Percentiles rank a stretch among this genome's conserved stretches.
Conservation (phyloP, 305 asterid genomes). For the Rubia tinctorum region DNA sequence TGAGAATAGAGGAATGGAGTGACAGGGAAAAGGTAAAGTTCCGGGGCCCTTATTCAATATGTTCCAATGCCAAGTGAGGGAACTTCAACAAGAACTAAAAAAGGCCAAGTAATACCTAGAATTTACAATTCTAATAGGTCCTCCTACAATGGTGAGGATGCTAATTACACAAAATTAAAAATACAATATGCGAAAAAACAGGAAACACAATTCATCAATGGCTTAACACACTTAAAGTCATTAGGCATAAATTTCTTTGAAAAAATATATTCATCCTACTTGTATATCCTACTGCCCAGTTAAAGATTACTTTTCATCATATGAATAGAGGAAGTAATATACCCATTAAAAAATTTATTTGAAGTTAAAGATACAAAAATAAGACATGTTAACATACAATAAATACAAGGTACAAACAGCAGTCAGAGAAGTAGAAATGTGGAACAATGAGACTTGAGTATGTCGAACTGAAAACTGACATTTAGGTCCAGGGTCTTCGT, state of each 20-base stretch:
- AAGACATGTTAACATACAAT: background rate
- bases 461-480: constrained; percentile 48
- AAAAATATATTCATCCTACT: background rate
- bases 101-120: background rate
- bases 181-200: background rate
- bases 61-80: too few species aligned
- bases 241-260: background rate
- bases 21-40: too few species aligned
- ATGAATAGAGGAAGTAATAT: background rate
- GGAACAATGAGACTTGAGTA: background rate
- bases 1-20: too few species aligned
- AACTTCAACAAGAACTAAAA: background rate
- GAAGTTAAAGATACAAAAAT: background rate
- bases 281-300: too few species aligned
- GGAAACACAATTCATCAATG: background rate
- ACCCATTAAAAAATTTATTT: constrained; percentile 20
- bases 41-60: too few species aligned
- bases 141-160: background rate
- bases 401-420: background rate
- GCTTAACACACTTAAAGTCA: background rate
- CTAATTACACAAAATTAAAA: background rate
- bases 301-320: background rate
- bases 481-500: constrained; percentile 27
- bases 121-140: background rate
- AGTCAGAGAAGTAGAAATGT: background rate